Conservation (phyloP, 345 rosid species). For the Eutrema heterophyllum region DNA sequence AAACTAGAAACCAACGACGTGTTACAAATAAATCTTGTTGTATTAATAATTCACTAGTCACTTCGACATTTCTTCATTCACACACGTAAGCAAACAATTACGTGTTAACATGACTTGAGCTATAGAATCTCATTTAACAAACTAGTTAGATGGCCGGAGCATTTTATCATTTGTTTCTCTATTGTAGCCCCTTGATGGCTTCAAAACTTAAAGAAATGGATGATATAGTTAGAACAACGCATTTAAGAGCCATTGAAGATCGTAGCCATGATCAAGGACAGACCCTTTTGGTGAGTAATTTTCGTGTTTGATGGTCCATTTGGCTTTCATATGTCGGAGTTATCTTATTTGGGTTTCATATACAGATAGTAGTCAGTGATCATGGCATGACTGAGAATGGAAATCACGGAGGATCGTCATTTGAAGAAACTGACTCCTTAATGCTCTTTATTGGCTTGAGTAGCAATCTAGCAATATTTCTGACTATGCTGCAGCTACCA, state of each 20-base stretch:
- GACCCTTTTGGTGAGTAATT: constrained; percentile 70
- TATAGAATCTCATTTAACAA: no score
- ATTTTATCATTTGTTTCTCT: constrained; percentile 24
- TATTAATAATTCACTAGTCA: no score
- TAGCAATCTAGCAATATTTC: constrained; percentile 34
- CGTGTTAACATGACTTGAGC: no score
- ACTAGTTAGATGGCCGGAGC: neutral
- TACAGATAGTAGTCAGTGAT: constrained; percentile 82
- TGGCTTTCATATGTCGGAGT: neutral
- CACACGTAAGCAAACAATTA: no score
- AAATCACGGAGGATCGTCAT: constrained; percentile 92
- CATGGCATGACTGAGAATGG: constrained; percentile 97
- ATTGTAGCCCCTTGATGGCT: constrained; percentile 58
- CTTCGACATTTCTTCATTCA: no score
- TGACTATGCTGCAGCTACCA: constrained; percentile 39
- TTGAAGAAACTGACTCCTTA: constrained; percentile 82
- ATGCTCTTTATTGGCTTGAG: constrained; percentile 68
- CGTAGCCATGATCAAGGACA: constrained; percentile 33
- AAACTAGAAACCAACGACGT: no score
- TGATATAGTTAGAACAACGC: constrained; percentile 64
- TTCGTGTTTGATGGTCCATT: neutral
- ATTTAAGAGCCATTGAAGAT: constrained; percentile 40
- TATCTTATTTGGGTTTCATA: constrained; percentile 17
- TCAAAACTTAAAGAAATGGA: constrained; percentile 92
- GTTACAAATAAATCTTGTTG: no score